These are phyloP conservation scores for Solanum medicagineum DNA, from an alignment of 257 asterid species.

Conservation along the genomic window DNA sequence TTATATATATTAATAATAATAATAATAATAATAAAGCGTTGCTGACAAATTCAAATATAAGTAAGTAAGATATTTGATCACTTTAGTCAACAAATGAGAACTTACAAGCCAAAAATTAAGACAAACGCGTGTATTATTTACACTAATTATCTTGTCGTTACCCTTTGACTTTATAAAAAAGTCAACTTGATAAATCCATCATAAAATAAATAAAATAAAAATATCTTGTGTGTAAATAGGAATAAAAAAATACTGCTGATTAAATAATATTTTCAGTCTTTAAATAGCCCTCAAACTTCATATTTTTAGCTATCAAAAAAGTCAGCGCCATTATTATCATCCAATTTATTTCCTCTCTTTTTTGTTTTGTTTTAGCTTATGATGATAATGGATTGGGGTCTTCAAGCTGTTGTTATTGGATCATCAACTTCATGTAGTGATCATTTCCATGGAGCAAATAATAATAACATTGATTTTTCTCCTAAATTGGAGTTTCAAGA, in stretches of 20 bases:
- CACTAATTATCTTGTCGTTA: not conserved
- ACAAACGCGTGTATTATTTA: slow-evolving; percentile 29
- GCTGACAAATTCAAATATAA: not conserved
- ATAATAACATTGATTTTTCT: not conserved
- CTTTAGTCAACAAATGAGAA: slow-evolving; percentile 29
- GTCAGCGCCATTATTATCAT: slow-evolving; percentile 21
- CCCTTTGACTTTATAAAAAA: slow-evolving; percentile 35
- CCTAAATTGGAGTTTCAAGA: slow-evolving; percentile 14
- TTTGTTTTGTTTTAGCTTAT: not conserved
- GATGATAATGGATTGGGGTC: slow-evolving; percentile 34
- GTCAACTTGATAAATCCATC: slow-evolving; percentile 25
- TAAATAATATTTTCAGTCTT: slow-evolving; percentile 7
- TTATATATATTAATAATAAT: too few species aligned
- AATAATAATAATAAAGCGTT: too few species aligned
- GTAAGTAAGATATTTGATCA: not conserved
- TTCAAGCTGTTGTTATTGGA: slow-evolving; percentile 48
- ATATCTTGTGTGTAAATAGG: not conserved
- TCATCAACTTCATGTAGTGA: slow-evolving; percentile 22
- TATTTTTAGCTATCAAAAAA: slow-evolving; percentile 3
- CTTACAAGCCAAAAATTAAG: slow-evolving; percentile 6
- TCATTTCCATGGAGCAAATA: not conserved
- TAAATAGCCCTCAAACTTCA: slow-evolving; percentile 7
- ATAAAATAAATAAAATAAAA: not conserved
- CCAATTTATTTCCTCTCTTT: not conserved
- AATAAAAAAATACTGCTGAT: not conserved